Conservation (phyloP, 257 asterid species). For the Nicotiana tabacum region DNA sequence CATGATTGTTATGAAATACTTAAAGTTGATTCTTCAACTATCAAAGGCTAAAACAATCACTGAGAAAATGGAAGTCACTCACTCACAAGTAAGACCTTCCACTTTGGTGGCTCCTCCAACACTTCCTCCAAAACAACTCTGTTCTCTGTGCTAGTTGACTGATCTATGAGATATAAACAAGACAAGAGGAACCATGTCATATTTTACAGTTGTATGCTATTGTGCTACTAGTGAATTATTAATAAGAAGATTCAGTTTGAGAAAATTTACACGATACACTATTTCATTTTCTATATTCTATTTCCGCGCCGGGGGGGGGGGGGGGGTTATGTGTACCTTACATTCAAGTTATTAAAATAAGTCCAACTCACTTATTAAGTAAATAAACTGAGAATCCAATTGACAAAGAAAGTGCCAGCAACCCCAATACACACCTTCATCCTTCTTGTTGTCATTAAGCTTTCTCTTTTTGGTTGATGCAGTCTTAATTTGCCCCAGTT, state of each 20-base stretch:
- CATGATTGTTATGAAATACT: not conserved
- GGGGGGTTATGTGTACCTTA: not conserved
- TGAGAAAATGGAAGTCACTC: constrained; percentile 53
- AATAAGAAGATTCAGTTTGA: not conserved
- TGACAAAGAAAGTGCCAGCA: constrained; percentile 13
- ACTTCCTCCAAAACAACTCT: constrained; percentile 64
- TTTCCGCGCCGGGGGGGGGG: no score
- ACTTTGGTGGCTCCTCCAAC: constrained; percentile 93
- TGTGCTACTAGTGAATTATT: not conserved
- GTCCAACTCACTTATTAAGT: constrained; percentile 2
- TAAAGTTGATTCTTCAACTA: not conserved
- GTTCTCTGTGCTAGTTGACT: constrained; percentile 44
- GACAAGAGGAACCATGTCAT: constrained; percentile 11
- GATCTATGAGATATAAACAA: constrained; percentile 26
- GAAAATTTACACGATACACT: not conserved
- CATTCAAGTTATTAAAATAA: not conserved
- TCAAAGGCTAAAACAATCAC: not conserved
- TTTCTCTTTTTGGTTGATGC: constrained; percentile 62
- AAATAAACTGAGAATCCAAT: constrained; percentile 10
- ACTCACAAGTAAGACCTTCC: constrained; percentile 99
- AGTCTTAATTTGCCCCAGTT: constrained; percentile 46
- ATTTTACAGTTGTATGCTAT: constrained; percentile 7
- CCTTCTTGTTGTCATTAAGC: constrained; percentile 43
- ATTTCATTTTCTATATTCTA: not conserved
- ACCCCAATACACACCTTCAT: constrained; percentile 48